These are phyloP conservation scores for Chloranthus sessilifolius DNA, from an alignment of 164 flowering plant species.

Conservation along the genomic window DNA sequence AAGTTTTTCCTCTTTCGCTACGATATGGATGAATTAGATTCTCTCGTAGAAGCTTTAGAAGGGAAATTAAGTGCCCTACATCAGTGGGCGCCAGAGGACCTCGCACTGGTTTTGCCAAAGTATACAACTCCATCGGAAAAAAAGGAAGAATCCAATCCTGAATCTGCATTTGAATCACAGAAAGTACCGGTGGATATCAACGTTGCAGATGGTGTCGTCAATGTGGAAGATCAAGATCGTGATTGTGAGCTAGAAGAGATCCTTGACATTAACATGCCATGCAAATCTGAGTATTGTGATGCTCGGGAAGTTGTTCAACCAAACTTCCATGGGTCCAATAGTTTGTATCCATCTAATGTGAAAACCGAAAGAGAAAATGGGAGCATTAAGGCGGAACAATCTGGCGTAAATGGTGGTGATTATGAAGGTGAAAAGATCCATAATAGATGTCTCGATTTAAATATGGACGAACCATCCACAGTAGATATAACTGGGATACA, in stretches of 20 bases:
- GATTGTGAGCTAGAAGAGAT: slow-evolving; percentile 3
- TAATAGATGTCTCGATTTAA: slow-evolving; percentile 27
- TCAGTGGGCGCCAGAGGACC: slow-evolving; percentile 35
- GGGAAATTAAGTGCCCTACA: slow-evolving; percentile 37
- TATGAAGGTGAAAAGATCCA: slow-evolving; percentile 15
- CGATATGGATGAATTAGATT: slow-evolving; percentile 39
- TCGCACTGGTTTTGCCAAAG: slow-evolving; percentile 8
- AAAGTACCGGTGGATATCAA: slow-evolving; percentile 4
- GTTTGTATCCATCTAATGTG: slow-evolving; percentile 8
- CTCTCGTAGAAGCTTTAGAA: slow-evolving; percentile 61
- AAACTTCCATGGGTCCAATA: slow-evolving; percentile 12
- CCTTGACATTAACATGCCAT: slow-evolving; percentile 15
- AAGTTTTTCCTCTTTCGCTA: slow-evolving; percentile 49
- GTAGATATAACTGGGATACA: slow-evolving; percentile 16
- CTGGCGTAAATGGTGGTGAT: not conserved
- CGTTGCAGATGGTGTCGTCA: slow-evolving; percentile 5
- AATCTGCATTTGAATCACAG: not conserved
- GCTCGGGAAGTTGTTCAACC: slow-evolving; percentile 23
- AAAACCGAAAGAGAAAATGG: slow-evolving; percentile 12
- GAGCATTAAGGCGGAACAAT: slow-evolving; percentile 7
- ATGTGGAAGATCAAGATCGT: slow-evolving; percentile 13
- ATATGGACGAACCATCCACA: slow-evolving; percentile 20
- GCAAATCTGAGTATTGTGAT: slow-evolving; percentile 15
- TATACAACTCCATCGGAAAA: not conserved
- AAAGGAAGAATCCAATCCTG: not conserved